Base-by-base conservation (phyloP, 192 early-diverging fungal genomes). In the Linnemannia zychae region DNA sequence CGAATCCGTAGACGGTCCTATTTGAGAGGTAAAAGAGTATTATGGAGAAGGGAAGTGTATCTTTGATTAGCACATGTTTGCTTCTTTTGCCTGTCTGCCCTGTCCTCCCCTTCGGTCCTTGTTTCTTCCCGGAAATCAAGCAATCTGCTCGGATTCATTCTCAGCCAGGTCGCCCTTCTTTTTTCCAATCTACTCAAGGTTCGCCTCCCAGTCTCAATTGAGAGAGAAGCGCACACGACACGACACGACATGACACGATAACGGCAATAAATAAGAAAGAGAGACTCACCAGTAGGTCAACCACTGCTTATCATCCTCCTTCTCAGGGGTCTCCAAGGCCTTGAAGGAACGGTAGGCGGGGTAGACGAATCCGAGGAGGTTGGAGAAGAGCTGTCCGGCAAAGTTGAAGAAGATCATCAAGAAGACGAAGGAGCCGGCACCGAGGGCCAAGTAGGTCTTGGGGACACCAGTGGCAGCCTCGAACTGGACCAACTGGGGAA, bases 291-390 rank as follows among this genome's bases (percentile, higher is more conserved):
- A 98, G 91, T 98, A 98, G 28, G 94, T 95, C 60, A 98, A 89
- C 96, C 97, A 97, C 82, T 98, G 97, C 20, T 87, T 93, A 81
- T 98, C 96, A 84, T 97, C 95, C 7, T 90, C 90, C 82, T 93
- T 97, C 57, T 90, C 91, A 0, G 91, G 79, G 20, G 92, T 91
- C 86, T 99, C 98, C 75, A 99, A 93, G 28, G 98, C 98, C 81
- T 96, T 94, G 92, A 98, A 96, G 44, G 96, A 96, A 74, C 95
- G 93, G 82, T 97, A 99, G 33, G 97, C 97, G 71, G 98, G 97
- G 88, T 98, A 99, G 37, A 97, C 88, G 89, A 96, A 98, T 11
- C 97, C 97, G 24, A 97, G 84, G 77, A 96, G 81, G 88, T 96
- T 95, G 71, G 95, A 95, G 49, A 98, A 87, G 50, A 98, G 90